Percentiles rank a stretch among this genome's conserved stretches.
Evolutionary conservation across 202 grass and related monocot genomes (phyloP).

Genomic region (Hordeum pubiflorum): DNA sequence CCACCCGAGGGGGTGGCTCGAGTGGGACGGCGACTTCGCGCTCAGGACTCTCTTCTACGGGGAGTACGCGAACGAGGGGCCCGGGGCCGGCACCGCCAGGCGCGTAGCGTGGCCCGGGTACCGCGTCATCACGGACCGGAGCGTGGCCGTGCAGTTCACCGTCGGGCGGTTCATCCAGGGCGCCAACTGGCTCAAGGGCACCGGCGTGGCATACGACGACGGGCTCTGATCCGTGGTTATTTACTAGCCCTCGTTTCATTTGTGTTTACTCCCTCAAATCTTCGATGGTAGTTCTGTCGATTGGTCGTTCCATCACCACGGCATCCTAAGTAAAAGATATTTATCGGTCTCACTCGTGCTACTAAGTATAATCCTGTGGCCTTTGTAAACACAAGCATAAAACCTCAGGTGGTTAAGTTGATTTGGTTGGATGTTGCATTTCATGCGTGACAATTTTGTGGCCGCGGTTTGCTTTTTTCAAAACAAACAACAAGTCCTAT

Average conservation of each 20-base stretch:
- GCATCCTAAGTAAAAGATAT: too few relatives aligned
- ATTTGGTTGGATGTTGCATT: too few relatives aligned
- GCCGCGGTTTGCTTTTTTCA: too few relatives aligned
- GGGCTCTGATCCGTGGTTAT: conserved; percentile 30
- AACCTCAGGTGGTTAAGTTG: too few relatives aligned
- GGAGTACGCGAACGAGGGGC: conserved; percentile 45
- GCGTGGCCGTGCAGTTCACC: conserved; percentile 44
- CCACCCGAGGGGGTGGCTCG: conserved; percentile 40
- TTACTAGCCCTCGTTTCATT: neutral
- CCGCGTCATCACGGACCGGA: conserved; percentile 42
- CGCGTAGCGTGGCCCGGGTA: conserved; percentile 47
- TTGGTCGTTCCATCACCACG: neutral
- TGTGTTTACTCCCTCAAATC: neutral
- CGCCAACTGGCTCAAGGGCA: conserved; percentile 33
- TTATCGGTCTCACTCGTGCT: too few relatives aligned
- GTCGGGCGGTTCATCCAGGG: conserved; percentile 45
- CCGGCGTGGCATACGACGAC: conserved; percentile 35
- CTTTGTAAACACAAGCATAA: too few relatives aligned
- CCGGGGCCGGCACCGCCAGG: conserved; percentile 30
- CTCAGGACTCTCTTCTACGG: conserved; percentile 49
- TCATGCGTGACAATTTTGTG: too few relatives aligned
- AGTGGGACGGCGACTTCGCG: conserved; percentile 46
- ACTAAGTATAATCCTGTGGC: too few relatives aligned
- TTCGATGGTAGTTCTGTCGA: neutral
- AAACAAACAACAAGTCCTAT: too few relatives aligned